phyloP scores from a whole-genome alignment of 1,284 basidiomycete species.

The Ganoderma resinaceum region DNA sequence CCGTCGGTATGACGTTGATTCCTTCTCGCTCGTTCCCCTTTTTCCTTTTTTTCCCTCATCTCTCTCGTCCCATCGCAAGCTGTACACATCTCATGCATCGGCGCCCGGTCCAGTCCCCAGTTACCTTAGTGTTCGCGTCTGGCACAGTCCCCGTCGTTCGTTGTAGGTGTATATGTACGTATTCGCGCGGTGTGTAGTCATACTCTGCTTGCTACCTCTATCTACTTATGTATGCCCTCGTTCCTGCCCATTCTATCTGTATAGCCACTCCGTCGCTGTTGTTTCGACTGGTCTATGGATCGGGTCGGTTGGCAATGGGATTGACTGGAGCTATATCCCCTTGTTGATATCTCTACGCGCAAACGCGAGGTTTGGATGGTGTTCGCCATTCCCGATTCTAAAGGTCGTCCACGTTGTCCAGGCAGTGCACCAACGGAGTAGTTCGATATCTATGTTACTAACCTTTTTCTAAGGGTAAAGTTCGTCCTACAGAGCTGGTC shows the following conservation, averaged over 20 bases:
- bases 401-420: too few species aligned
- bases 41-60: background rate
- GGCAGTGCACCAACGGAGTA: too few species aligned
- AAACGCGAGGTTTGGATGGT: too few species aligned
- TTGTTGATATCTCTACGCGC: too few species aligned
- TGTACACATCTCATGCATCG: background rate
- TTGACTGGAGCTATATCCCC: too few species aligned
- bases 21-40: background rate
- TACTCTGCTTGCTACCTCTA: background rate
- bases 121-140: background rate
- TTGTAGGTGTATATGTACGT: constrained; percentile 10
- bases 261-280: background rate
- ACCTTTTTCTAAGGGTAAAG: too few species aligned
- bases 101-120: background rate
- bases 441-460: too few species aligned
- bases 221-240: background rate
- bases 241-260: background rate
- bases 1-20: background rate
- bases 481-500: too few species aligned
- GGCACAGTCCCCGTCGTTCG: background rate
- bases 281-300: too few species aligned
- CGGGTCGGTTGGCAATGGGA: too few species aligned
- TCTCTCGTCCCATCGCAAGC: background rate
- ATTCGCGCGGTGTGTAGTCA: constrained; percentile 4
- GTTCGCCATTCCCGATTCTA: too few species aligned